Evolutionary conservation across 1,284 basidiomycete species (phyloP).

Genomic region (Microbotryum violaceum): DNA sequence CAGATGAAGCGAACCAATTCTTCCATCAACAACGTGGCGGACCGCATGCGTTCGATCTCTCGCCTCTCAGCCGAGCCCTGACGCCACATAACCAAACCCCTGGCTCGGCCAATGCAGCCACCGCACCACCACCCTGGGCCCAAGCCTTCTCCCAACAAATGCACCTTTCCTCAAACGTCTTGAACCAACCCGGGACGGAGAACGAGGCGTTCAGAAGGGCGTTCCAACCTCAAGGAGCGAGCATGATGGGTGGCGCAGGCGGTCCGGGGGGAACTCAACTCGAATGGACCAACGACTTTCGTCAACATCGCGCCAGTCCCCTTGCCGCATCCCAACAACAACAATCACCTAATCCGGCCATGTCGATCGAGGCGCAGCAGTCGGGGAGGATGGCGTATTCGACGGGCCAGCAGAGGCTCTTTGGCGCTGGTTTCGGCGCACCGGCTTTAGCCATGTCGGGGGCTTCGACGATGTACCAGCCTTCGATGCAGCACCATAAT

Average conservation of each 20-base stretch:
- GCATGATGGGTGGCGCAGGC: slow-evolving; percentile 35
- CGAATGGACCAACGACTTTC: slow-evolving; percentile 6
- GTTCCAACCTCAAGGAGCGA: slow-evolving; percentile 49
- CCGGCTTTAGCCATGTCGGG: neutral
- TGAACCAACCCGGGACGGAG: neutral
- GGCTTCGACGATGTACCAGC: slow-evolving; percentile 3
- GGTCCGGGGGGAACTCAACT: neutral
- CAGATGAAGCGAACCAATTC: slow-evolving; percentile 23
- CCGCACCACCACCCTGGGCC: slow-evolving; percentile 24
- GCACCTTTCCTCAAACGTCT: slow-evolving; percentile 4
- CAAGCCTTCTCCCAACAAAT: slow-evolving; percentile 13
- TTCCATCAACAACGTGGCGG: slow-evolving; percentile 18
- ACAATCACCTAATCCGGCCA: slow-evolving; percentile 5
- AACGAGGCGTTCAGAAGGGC: slow-evolving; percentile 42
- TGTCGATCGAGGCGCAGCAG: slow-evolving; percentile 1
- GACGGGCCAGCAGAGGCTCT: neutral
- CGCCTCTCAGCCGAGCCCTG: slow-evolving; percentile 23
- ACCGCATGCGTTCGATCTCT: slow-evolving; percentile 26
- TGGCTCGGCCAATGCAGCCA: neutral
- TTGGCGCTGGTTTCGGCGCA: no score
- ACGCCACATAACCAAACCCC: slow-evolving; percentile 8
- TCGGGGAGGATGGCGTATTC: slow-evolving; percentile 4
- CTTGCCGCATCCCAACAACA: neutral
- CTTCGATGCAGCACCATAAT: slow-evolving; percentile 1
- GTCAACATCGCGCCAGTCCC: neutral